phyloP scores from a whole-genome alignment of 441 rosid genomes.

The Adansonia madagascariensis region DNA sequence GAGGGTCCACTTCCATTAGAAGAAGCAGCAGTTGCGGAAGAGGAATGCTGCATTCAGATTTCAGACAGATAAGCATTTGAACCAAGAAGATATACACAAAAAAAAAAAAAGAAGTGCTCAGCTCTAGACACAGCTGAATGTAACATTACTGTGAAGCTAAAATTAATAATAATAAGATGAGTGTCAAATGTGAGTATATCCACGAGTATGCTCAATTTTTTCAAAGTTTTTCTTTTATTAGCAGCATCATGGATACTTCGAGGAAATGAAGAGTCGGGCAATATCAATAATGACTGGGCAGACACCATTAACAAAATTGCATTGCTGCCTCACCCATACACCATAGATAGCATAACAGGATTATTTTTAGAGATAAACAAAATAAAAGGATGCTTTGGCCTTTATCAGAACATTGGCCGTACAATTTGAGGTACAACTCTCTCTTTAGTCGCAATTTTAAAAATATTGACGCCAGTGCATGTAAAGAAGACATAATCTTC shows the following conservation, averaged over 20 bases:
- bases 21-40: slow-evolving; percentile 60
- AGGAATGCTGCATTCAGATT: slow-evolving; percentile 71
- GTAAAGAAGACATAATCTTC: neutral
- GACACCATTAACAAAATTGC: too few species aligned
- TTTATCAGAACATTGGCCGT: too few species aligned
- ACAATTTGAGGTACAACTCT: neutral
- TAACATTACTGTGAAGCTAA: neutral
- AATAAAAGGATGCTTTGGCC: too few species aligned
- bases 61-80: slow-evolving; percentile 11
- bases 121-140: slow-evolving; percentile 7
- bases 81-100: neutral
- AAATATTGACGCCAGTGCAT: neutral
- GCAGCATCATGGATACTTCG: too few species aligned
- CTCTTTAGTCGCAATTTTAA: neutral
- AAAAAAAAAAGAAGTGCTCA: neutral
- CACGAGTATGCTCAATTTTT: too few species aligned
- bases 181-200: too few species aligned
- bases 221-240: too few species aligned
- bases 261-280: too few species aligned
- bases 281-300: too few species aligned
- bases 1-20: slow-evolving; percentile 69
- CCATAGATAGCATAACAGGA: too few species aligned
- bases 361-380: too few species aligned
- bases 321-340: too few species aligned
- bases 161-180: neutral